phyloP scores from a whole-genome alignment of 192 early-diverging fungal genomes.

The Podila horticola region DNA sequence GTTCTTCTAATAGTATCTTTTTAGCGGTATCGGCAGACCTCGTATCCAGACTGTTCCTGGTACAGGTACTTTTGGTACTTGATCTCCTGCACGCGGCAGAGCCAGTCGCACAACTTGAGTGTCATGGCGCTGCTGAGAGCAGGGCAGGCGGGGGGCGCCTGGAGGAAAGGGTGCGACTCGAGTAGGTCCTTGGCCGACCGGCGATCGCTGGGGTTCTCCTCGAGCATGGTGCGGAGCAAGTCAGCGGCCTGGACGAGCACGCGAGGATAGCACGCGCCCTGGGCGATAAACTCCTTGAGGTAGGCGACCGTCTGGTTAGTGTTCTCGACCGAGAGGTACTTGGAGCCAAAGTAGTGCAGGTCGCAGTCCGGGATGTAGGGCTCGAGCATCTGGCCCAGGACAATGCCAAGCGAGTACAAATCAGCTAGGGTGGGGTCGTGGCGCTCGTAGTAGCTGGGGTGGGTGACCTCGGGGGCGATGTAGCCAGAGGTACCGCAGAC shows the following conservation, averaged over 20 bases:
- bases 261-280: constrained; percentile 30
- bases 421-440: constrained; percentile 64
- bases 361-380: constrained; percentile 71
- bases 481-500: constrained; percentile 78
- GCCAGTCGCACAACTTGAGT: constrained; percentile 45
- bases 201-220: constrained; percentile 39
- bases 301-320: constrained; percentile 39
- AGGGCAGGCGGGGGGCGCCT: not conserved
- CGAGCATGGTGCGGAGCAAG: constrained; percentile 36
- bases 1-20: not conserved
- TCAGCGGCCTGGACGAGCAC: constrained; percentile 35
- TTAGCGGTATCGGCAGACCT: constrained; percentile 47
- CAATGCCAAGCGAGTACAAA: constrained; percentile 75
- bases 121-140: constrained; percentile 2
- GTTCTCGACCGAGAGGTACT: constrained; percentile 57
- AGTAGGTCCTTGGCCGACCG: constrained; percentile 35
- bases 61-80: constrained; percentile 48
- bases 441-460: constrained; percentile 24
- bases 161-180: constrained; percentile 40
- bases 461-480: constrained; percentile 73
- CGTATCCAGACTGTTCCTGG: constrained; percentile 33
- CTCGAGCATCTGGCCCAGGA: constrained; percentile 84
- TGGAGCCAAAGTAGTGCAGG: constrained; percentile 76
- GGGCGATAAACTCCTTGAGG: constrained; percentile 45
- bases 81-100: constrained; percentile 49